These are phyloP conservation scores for Favolaschia claudopus DNA, from an alignment of 768 basidiomycete genomes.

Conservation along the genomic window DNA sequence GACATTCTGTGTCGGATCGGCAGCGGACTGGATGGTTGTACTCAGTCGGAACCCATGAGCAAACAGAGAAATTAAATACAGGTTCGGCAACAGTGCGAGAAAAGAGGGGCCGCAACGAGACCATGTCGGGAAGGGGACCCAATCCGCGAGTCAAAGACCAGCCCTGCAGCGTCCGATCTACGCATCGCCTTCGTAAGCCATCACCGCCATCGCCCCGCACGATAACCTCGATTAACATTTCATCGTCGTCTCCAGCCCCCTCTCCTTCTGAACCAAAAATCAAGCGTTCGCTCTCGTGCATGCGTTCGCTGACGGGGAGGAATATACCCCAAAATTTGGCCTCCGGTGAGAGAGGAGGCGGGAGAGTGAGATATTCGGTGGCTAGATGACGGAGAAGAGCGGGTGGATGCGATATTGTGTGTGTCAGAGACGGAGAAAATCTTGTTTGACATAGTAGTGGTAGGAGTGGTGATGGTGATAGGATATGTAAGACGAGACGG, in stretches of 20 bases:
- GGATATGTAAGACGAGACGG: conserved; percentile 66
- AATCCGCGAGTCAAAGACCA: conserved; percentile 54
- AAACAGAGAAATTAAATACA: conserved; percentile 32
- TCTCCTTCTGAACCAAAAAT: conserved; percentile 64
- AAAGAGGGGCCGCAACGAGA: conserved; percentile 58
- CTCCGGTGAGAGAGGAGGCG: conserved; percentile 67
- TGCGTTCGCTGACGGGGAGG: conserved; percentile 69
- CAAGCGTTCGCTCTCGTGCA: conserved; percentile 63
- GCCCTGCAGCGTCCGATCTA: conserved; percentile 70
- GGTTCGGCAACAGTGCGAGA: conserved; percentile 43
- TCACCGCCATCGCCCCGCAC: conserved; percentile 51
- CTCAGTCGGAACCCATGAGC: neutral
- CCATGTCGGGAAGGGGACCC: conserved; percentile 59
- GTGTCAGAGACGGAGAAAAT: conserved; percentile 71
- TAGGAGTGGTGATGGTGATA: conserved; percentile 56
- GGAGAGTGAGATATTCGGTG: conserved; percentile 72
- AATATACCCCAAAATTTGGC: conserved; percentile 86
- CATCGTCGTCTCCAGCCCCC: conserved; percentile 52
- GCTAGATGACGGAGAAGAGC: conserved; percentile 73
- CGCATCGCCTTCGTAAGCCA: conserved; percentile 54
- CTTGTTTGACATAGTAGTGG: conserved; percentile 64
- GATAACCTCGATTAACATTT: conserved; percentile 70
- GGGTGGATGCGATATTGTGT: conserved; percentile 75
- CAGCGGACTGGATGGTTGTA: conserved; percentile 37
- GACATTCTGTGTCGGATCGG: conserved; percentile 72